Evolutionary conservation across 2,329 filamentous ascomycete genomes (phyloP).

Genomic region (Cadophora sp.): DNA sequence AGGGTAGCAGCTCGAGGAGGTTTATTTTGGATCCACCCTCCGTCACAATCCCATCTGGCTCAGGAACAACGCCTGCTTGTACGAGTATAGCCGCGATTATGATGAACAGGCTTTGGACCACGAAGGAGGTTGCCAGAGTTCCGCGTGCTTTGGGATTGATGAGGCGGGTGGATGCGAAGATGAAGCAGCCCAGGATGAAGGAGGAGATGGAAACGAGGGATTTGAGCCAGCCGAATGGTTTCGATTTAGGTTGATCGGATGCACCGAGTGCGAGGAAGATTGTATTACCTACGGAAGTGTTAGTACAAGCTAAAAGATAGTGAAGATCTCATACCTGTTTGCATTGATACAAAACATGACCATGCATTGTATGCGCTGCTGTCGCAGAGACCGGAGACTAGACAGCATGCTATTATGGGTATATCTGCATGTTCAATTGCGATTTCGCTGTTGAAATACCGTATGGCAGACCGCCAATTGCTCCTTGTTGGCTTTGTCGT

Average conservation of each 20-base stretch:
- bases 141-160: constrained; percentile 49
- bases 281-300: constrained; percentile 58
- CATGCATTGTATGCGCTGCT: constrained; percentile 55
- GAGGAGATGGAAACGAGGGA: constrained; percentile 59
- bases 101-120: constrained; percentile 58
- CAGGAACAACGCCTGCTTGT: constrained; percentile 54
- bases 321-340: constrained; percentile 50
- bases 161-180: constrained; percentile 50
- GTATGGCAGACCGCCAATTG: constrained; percentile 22
- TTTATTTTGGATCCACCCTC: constrained; percentile 42
- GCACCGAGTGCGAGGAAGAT: constrained; percentile 67
- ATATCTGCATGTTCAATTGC: constrained; percentile 44
- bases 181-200: constrained; percentile 61
- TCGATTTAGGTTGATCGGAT: constrained; percentile 56
- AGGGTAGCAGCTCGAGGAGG: constrained; percentile 53
- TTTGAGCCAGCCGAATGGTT: constrained; percentile 60
- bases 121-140: constrained; percentile 56
- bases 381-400: constrained; percentile 56
- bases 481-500: constrained; percentile 23
- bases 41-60: constrained; percentile 46
- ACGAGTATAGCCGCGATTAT: constrained; percentile 59
- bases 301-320: background rate
- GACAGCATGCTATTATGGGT: constrained; percentile 51
- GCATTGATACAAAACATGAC: constrained; percentile 58
- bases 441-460: constrained; percentile 42